phyloP scores from a whole-genome alignment of 1,284 basidiomycete species.

The Cryptococcus depauperatus region DNA sequence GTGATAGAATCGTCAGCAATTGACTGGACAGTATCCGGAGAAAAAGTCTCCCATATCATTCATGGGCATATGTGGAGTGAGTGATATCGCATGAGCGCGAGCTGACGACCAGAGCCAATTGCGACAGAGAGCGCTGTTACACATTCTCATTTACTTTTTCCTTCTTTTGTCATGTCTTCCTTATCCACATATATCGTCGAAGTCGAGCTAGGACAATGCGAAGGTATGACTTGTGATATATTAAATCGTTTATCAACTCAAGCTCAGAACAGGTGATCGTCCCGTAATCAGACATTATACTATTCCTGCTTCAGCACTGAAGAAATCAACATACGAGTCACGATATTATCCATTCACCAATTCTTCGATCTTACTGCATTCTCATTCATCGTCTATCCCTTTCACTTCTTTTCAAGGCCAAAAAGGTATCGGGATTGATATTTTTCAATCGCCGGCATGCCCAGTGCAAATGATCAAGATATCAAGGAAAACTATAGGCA shows the following conservation, averaged over 20 bases:
- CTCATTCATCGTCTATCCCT: constrained; percentile 58
- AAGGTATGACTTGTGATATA: constrained; percentile 8
- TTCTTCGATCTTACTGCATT: constrained; percentile 55
- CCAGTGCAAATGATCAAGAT: constrained; percentile 50
- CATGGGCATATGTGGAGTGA: constrained; percentile 5
- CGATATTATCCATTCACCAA: constrained; percentile 57
- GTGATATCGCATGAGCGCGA: too few species aligned
- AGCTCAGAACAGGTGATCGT: constrained; percentile 7
- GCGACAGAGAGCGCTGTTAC: too few species aligned
- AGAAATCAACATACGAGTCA: constrained; percentile 58
- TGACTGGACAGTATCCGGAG: not conserved
- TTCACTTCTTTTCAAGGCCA: constrained; percentile 47
- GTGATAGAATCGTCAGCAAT: not conserved
- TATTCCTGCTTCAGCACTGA: constrained; percentile 54
- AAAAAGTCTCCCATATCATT: not conserved
- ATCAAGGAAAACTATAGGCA: constrained; percentile 59
- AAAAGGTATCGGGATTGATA: constrained; percentile 19
- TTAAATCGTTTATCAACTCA: not conserved
- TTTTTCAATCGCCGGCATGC: constrained; percentile 43
- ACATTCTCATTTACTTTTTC: too few species aligned
- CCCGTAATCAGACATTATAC: constrained; percentile 33
- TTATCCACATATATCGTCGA: constrained; percentile 9
- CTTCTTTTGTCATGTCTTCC: constrained; percentile 4
- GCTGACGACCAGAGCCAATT: too few species aligned
- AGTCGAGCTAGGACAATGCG: constrained; percentile 2